These are phyloP conservation scores for Takakia lepidozioides DNA, from an alignment of 225 moss, liverwort and hornwort genomes.

Conservation along the genomic window DNA sequence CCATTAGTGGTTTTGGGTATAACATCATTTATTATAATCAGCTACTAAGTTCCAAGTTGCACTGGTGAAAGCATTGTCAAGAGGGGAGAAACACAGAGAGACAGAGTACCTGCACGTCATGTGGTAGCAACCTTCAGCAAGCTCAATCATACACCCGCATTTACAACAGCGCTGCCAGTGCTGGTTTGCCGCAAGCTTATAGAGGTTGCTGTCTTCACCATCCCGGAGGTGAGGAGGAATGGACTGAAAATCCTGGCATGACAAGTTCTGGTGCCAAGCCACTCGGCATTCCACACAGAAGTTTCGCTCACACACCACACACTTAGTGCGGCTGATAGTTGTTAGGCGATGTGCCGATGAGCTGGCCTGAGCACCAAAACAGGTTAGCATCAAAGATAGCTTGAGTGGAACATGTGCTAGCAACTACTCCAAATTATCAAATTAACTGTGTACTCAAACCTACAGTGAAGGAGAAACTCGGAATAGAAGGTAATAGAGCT, in stretches of 20 bases:
- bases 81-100: not conserved
- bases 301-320: slow-evolving; percentile 54
- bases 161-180: slow-evolving; percentile 92
- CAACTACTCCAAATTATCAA: too few species aligned
- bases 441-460: too few species aligned
- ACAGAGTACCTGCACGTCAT: slow-evolving; percentile 85
- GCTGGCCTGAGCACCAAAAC: slow-evolving; percentile 14
- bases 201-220: slow-evolving; percentile 72
- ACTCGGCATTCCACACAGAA: slow-evolving; percentile 90
- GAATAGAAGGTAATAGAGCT: too few species aligned
- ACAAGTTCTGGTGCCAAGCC: slow-evolving; percentile 72
- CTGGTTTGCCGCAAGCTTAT: slow-evolving; percentile 72
- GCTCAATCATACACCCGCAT: slow-evolving; percentile 85
- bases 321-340: slow-evolving; percentile 25
- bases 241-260: slow-evolving; percentile 67
- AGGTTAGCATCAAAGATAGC: not conserved
- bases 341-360: slow-evolving; percentile 23
- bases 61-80: too few species aligned
- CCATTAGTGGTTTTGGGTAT: too few species aligned
- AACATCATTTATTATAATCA: too few species aligned
- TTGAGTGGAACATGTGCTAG: too few species aligned
- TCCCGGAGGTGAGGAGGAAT: slow-evolving; percentile 65
- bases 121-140: slow-evolving; percentile 86
- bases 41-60: too few species aligned
- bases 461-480: too few species aligned